Evolutionary conservation across 495 filamentous ascomycete species (phyloP), one percentile per base, ranked within the genome.

Genomic region (Chaetomium cochliodes): DNA sequence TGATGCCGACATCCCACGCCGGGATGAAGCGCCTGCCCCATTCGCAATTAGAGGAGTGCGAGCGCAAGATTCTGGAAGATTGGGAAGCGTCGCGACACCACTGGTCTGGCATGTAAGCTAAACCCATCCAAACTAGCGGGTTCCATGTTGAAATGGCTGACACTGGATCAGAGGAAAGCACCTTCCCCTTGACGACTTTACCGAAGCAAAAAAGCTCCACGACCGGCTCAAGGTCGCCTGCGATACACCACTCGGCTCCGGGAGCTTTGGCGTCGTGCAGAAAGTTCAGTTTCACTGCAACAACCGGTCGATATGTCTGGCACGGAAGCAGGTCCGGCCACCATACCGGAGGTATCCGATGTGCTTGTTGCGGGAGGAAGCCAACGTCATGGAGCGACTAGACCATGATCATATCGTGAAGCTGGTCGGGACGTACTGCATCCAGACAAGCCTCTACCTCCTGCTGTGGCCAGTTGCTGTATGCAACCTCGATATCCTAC

Each of bases 391-490:
- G 78, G 76, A 79, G 58, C 73, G 71, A 56, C 67, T 80, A 16
- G 71, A 70, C 18, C 78, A 80, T 62, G 72, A 77, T 30, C 76
- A 77, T 58, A 78, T 81, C 46, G 68, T 80, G 57, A 78, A 71
- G 62, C 69, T 81, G 2, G 73, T 81, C 18, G 78, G 78, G 1
- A 76, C 78, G 16, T 81, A 80, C 66, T 75, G 69, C 59, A 60
- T 72, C 26, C 69, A 63, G 8, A 64, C 71, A 26, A 67, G 70
- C 16, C 69, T 81, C 15, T 78, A 70, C 63, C 49, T 81, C 30
- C 71, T 80, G n/a, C 58, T 78, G 3, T 80, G 76, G 72, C 78
- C 78, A 16, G 78, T 74, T 16, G 78, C 78, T 49, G 71, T 73
- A 22, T 81, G 78, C 68, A 77, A 76, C 56, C 70, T 81, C 20